These are phyloP conservation scores for Mortierella sp. DNA, from an alignment of 371 early-diverging fungal species.

Conservation along the genomic window DNA sequence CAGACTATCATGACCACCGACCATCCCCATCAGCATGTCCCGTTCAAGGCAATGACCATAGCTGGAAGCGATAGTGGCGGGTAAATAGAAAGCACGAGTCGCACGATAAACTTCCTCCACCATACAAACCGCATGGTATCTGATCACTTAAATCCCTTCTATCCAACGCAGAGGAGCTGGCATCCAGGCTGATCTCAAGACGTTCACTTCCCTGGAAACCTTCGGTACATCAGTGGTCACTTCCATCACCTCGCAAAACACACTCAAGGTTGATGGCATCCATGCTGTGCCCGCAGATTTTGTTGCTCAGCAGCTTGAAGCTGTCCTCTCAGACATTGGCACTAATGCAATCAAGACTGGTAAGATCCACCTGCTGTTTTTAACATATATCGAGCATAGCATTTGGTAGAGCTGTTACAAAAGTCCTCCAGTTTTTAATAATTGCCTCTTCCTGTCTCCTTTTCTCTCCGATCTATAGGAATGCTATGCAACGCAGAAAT, in stretches of 20 bases:
- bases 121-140: neutral
- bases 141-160: neutral
- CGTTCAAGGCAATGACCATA: slow-evolving; percentile 65
- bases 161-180: slow-evolving; percentile 75
- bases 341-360: slow-evolving; percentile 84
- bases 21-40: slow-evolving; percentile 11
- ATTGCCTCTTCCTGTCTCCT: neutral
- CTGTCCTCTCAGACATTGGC: slow-evolving; percentile 84
- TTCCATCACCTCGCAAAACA: slow-evolving; percentile 88
- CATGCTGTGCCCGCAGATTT: slow-evolving; percentile 71
- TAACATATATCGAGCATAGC: neutral
- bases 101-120: neutral
- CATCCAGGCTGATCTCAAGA: slow-evolving; percentile 92
- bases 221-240: slow-evolving; percentile 84
- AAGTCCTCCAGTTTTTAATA: neutral
- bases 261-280: slow-evolving; percentile 78
- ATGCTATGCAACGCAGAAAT: slow-evolving; percentile 81
- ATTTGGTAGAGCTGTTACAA: neutral
- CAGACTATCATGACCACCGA: slow-evolving; percentile 11
- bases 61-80: slow-evolving; percentile 77
- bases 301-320: slow-evolving; percentile 75
- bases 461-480: slow-evolving; percentile 38
- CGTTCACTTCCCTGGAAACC: slow-evolving; percentile 76
- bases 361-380: slow-evolving; percentile 8
- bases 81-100: slow-evolving; percentile 27